Base-by-base conservation (phyloP, 208 protist species). In the Trypanosoma vivax region DNA sequence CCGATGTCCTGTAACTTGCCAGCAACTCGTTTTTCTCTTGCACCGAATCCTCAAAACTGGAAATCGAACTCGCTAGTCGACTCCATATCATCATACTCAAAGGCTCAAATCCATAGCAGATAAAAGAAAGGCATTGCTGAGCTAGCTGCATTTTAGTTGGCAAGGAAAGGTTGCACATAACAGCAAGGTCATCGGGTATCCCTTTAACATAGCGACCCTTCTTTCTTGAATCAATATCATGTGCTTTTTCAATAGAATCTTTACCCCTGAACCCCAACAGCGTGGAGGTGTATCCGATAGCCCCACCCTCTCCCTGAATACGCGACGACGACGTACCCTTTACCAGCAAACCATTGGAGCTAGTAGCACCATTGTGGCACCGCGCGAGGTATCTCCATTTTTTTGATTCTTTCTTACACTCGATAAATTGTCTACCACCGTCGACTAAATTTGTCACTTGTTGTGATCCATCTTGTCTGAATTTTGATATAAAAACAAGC, bases 21-120 rank as follows among this genome's bases (percentile, higher is more conserved):
- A 86, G 49, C 3, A 70, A 52, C 30, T 93, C 82, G 5, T 53
- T 73, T 39, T 86, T 73, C 56, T 89, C 81, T 30, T 65, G 75
- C 5, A 82, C 73, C 23, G 76, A 65, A 3, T 70, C 69, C 31
- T 87, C 70, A 42, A 90, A 68, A 33, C 56, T 50, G 16, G 19
- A 10, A 19, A 79, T 71, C 9, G 48, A 67, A 7, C 62, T 53
- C 21, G 70, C 60, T 29, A 90, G 23, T 16, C 52, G 34, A 34
- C 35, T 6, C 70, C 77, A 87, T 11, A 51, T 53, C 82, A 93
- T 93, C 13, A 50, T 69, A 43, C 56, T 85, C 7, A 93, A 67
- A 16, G 79, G 79, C 39, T 93, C 86, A 69, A 93, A 90, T 10
- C 86, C 86, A 50, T 82, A 79, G 33, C 72, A 72, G 37, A 93